Percentiles rank a stretch among this genome's conserved stretches.
These are phyloP conservation scores for Sordaria brevicollis DNA, from an alignment of 495 filamentous ascomycete species.

Conservation along the genomic window DNA sequence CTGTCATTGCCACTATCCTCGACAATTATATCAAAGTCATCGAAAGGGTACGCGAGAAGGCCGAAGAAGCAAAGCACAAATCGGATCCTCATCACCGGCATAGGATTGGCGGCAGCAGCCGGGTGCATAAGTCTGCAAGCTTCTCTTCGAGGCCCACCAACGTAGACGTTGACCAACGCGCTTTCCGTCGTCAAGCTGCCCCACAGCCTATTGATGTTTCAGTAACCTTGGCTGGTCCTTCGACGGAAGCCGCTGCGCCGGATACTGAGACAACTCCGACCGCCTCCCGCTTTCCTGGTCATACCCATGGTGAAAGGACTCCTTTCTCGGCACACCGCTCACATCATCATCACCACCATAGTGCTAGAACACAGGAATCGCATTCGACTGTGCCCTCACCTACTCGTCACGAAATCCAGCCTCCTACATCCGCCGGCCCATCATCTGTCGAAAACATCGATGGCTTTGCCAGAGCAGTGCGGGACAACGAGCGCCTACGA, in stretches of 20 bases:
- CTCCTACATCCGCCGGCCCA: slow-evolving; percentile 57
- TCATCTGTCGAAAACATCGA: slow-evolving; percentile 60
- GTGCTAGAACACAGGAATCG: slow-evolving; percentile 50
- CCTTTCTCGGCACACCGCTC: slow-evolving; percentile 46
- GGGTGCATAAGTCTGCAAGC: slow-evolving; percentile 34
- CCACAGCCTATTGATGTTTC: slow-evolving; percentile 37
- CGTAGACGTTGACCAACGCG: slow-evolving; percentile 32
- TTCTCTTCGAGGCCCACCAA: slow-evolving; percentile 40
- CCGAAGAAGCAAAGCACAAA: slow-evolving; percentile 54
- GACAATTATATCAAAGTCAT: slow-evolving; percentile 97
- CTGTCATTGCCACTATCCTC: slow-evolving; percentile 96
- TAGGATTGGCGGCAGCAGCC: slow-evolving; percentile 29
- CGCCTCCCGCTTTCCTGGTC: slow-evolving; percentile 50
- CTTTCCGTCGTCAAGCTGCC: slow-evolving; percentile 37
- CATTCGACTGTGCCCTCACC: slow-evolving; percentile 43
- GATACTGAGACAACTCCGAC: slow-evolving; percentile 50
- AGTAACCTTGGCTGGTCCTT: slow-evolving; percentile 34
- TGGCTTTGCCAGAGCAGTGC: slow-evolving; percentile 69
- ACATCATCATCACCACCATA: slow-evolving; percentile 52
- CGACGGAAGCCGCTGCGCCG: slow-evolving; percentile 26
- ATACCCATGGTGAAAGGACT: slow-evolving; percentile 65
- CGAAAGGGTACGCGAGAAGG: slow-evolving; percentile 78
- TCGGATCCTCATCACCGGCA: slow-evolving; percentile 34
- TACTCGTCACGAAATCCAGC: slow-evolving; percentile 48
- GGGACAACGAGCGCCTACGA: slow-evolving; percentile 76